phyloP scores from a whole-genome alignment of 805 yeast species.

The Nakazawaea ishiwadae region DNA sequence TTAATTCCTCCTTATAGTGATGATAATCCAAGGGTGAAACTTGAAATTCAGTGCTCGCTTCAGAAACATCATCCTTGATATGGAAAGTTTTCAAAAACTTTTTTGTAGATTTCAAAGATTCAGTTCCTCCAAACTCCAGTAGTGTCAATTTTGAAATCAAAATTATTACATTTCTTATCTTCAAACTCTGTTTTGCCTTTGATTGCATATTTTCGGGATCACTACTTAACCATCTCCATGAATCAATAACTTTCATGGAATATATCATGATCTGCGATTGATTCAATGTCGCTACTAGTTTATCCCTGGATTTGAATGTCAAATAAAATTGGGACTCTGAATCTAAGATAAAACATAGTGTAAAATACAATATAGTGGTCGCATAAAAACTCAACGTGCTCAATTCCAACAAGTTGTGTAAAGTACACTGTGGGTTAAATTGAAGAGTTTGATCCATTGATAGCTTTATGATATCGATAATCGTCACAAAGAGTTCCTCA shows the following conservation, averaged over 20 bases:
- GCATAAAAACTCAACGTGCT: slow-evolving; percentile 20
- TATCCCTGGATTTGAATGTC: background rate
- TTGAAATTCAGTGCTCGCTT: slow-evolving; percentile 30
- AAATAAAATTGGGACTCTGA: slow-evolving; percentile 11
- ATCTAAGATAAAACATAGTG: slow-evolving; percentile 12
- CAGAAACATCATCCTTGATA: too few relatives aligned
- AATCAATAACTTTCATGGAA: slow-evolving; percentile 49
- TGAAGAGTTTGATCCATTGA: slow-evolving; percentile 12
- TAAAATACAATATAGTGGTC: slow-evolving; percentile 22
- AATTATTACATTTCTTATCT: slow-evolving; percentile 52
- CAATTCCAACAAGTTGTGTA: slow-evolving; percentile 15
- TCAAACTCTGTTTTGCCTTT: slow-evolving; percentile 29
- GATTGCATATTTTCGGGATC: slow-evolving; percentile 19
- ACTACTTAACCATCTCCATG: slow-evolving; percentile 55
- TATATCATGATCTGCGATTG: slow-evolving; percentile 35
- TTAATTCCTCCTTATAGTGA: slow-evolving; percentile 70
- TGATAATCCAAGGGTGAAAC: slow-evolving; percentile 86
- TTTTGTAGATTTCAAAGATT: slow-evolving; percentile 37
- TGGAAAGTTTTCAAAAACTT: slow-evolving; percentile 37
- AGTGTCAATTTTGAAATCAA: slow-evolving; percentile 50
- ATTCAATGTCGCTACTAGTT: background rate
- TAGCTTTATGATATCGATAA: background rate
- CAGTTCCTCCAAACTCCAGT: slow-evolving; percentile 58
- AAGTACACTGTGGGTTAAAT: slow-evolving; percentile 19
- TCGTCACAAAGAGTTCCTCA: background rate